Base-by-base conservation (phyloP, 805 yeast species). In the Lachancea sp. region DNA sequence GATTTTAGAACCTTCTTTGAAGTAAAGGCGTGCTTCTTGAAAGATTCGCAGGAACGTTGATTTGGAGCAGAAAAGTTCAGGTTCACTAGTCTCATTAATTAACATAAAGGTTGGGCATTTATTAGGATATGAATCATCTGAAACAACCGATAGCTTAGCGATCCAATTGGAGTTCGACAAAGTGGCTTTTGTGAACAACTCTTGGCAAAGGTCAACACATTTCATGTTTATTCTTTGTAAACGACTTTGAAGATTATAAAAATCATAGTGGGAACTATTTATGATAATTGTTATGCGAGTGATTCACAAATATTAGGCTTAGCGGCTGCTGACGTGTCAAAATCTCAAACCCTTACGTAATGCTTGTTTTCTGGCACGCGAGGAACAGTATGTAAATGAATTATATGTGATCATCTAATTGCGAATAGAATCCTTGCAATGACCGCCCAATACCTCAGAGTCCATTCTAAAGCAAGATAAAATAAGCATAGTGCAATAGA, bases 61-160 rank as follows among this genome's bases (percentile, higher is more conserved):
- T 38, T 58, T 64, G 46, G 60, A 64, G 34, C 67, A 51, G 25
- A 65, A 46, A 15, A 67, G 43, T 47, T 68, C 71, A n/a, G 56
- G 36, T 5, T 23, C 5, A 7, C 36, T 36, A 1, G 43, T 38
- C 2, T 47, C 45, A 23, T 35, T 26, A 11, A 41, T 38, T 11
- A 13, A 16, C 11, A 30, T 15, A 29, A 40, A 33, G 17, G 21
- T 17, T 5, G 39, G 23, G 13, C 16, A 8, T 3, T n/a, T n/a
- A 11, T 16, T 4, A 8, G 29, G 20, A 8, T 8, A 23, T 3
- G 18, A n/a, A 23, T 48, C 53, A 34, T 51, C 42, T 9, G 55
- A 51, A 8, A 47, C 46, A 37, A 57, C 47, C 1, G 51, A 40
- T 11, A 57, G 33, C n/a, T 38, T 46, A 12, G 20, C 19, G n/a